Base-by-base conservation (phyloP, 495 filamentous ascomycete species). In the Penicillium goetzii region DNA sequence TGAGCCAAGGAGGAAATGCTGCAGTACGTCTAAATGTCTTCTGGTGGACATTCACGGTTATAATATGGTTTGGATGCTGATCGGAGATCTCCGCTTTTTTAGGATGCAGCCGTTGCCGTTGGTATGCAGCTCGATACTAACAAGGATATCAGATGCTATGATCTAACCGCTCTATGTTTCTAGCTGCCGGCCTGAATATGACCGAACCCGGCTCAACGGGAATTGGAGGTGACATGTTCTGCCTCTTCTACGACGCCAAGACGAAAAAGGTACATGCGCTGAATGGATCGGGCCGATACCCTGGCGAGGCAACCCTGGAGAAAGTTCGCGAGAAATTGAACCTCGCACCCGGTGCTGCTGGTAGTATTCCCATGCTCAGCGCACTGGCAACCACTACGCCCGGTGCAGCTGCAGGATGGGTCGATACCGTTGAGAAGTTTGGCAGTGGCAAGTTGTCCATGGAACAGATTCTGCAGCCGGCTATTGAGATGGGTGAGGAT, bases 141-240 rank as follows among this genome's bases (percentile, higher is more conserved):
- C 7, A 5, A 47, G 3, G 15, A n/a, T n/a, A 14, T 14, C 5
- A 2, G 33, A 34, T 8, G 10, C 21, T 45, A 25, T 40, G 36
- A 30, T 21, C 58, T 59, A 28, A 59, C 41, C 14, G 19, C 17
- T n/a, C 43, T 14, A 21, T 26, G 6, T 50, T 4, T 41, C 4
- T 45, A 84, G 91, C 93, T 49, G 95, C 95, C 40, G 92, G 85
- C 30, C 77, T 99, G 28, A 97, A 97, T 77, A 87, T 98, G 74
- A 96, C 96, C 4, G 96, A 99, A 71, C 96, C 95, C 14, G 85
- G 88, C 43, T 93, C 89, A 0, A 98, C 95, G 3, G 95, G 95
- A n/a, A 97, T 99, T 64, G 95, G 96, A 61, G 95, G 95, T 34
- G 95, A 99, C 78, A 92, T 97, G 88, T 99, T 99, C 82, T 96